These are phyloP conservation scores for Neurospora sp. DNA, from an alignment of 495 filamentous ascomycete species.

Conservation along the genomic window DNA sequence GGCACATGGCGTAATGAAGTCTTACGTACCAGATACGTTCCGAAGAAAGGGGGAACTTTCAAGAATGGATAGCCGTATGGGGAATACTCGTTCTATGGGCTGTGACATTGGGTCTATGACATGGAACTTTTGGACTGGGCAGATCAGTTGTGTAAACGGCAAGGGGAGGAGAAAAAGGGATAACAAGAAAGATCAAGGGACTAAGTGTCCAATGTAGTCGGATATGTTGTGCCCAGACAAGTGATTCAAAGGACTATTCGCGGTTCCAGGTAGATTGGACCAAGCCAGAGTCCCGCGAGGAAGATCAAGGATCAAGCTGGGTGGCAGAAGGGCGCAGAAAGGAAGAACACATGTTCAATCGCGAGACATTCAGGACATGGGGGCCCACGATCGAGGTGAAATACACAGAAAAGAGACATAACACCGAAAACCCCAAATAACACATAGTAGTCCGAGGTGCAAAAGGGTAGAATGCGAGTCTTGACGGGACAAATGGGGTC, in stretches of 20 bases:
- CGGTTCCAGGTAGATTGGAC: background rate
- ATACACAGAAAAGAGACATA: background rate
- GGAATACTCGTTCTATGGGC: conserved; percentile 13
- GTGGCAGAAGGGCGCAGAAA: background rate
- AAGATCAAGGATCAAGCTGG: background rate
- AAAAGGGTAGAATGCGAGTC: background rate
- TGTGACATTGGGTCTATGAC: conserved; percentile 4
- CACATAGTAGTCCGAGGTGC: background rate
- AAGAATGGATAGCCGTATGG: conserved; percentile 17
- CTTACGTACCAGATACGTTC: conserved; percentile 5
- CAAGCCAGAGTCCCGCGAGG: background rate
- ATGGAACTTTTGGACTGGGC: background rate
- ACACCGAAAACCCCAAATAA: background rate
- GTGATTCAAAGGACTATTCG: background rate
- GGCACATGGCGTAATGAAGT: background rate
- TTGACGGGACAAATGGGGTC: background rate
- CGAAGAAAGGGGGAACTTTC: conserved; percentile 14
- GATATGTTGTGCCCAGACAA: background rate
- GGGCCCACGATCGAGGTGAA: background rate
- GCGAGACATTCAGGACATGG: background rate
- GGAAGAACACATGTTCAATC: background rate
- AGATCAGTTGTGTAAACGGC: background rate
- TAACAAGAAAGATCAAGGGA: background rate
- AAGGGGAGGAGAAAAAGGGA: background rate
- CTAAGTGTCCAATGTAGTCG: background rate